Evolutionary conservation across 768 basidiomycete genomes (phyloP), one percentile per base, ranked within the genome.

Genomic region (Lentinula guzmanii): DNA sequence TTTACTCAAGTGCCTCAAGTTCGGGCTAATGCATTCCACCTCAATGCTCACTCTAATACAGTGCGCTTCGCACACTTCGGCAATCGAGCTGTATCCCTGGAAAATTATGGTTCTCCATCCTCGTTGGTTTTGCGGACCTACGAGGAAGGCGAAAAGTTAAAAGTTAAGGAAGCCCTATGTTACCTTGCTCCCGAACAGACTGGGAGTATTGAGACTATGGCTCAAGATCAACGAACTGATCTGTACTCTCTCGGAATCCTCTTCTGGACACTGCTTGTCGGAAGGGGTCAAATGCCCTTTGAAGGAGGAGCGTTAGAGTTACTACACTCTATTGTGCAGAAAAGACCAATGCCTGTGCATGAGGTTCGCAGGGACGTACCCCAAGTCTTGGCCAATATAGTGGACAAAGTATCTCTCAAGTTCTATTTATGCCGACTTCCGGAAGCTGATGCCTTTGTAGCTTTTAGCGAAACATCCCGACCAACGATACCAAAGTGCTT

Each of bases 151-250:
- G 83, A 87, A 70, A 86, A 86, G 68, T 73, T 83, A 62, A 89
- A 86, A 70, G 84, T 89, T 53, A 90, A 89, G 71, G 88, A 90
- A 72, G 87, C 86, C 1, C 72, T 90, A 5, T 88, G 85, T 69
- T 91, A 89, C 67, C 79, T 90, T 37, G 86, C 87, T 5, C 89
- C 89, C 15, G 88, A 90, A 68, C 88, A 91, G 70, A 89, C 87
- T 0, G 87, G 87, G 8, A 84, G 86, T 66, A 84, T 85, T 63
- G 87, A 89, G 69, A 86, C 85, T 5, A 84, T 84, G 71, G 78
- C 82, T 2, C 87, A 89, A 65, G 89, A 91, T 67, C 86, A 89
- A 64, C 71, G 87, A 61, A 89, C 89, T 11, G 89, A 91, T 70
- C 71, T 91, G 33, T 90, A 91, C 69, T 86, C 87, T 0, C 76